These are phyloP conservation scores for Pinus tabuliformis DNA, from an alignment of 75 land plant species.

Conservation along the genomic window DNA sequence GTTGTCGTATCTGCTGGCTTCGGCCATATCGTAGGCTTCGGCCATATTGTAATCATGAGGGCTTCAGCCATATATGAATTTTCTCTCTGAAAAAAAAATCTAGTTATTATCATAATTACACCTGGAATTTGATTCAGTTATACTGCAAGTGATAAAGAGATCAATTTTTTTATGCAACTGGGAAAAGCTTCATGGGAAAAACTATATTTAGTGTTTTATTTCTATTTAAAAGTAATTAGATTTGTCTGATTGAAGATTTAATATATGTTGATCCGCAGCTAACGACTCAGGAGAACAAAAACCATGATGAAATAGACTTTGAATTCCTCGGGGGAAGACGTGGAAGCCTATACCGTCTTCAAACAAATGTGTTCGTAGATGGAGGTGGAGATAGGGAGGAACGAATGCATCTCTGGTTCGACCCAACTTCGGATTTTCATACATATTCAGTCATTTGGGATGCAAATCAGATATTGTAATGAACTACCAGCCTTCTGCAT, in stretches of 20 bases:
- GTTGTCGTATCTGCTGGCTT: too few species aligned
- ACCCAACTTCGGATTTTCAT: slow-evolving; percentile 34
- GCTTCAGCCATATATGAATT: too few species aligned
- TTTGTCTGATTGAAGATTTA: too few species aligned
- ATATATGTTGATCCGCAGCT: background rate
- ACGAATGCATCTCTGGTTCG: slow-evolving; percentile 26
- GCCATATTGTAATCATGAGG: too few species aligned
- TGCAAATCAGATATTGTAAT: slow-evolving; percentile 29
- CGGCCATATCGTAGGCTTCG: too few species aligned
- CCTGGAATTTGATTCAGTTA: too few species aligned
- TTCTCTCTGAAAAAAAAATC: too few species aligned
- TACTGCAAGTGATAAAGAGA: too few species aligned
- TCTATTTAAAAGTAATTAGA: background rate
- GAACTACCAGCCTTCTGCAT: background rate
- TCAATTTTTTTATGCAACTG: too few species aligned
- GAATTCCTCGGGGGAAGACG: slow-evolving; percentile 26
- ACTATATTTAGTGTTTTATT: background rate
- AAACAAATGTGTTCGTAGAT: slow-evolving; percentile 30
- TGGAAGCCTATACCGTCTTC: slow-evolving; percentile 23
- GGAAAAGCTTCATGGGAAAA: too few species aligned
- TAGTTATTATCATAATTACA: too few species aligned
- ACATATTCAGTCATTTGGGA: slow-evolving; percentile 25
- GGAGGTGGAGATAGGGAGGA: slow-evolving; percentile 24
- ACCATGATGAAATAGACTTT: slow-evolving; percentile 29
- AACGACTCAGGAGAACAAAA: background rate